Conservation (phyloP, 345 rosid species). For the Abelmoschus esculentus region DNA sequence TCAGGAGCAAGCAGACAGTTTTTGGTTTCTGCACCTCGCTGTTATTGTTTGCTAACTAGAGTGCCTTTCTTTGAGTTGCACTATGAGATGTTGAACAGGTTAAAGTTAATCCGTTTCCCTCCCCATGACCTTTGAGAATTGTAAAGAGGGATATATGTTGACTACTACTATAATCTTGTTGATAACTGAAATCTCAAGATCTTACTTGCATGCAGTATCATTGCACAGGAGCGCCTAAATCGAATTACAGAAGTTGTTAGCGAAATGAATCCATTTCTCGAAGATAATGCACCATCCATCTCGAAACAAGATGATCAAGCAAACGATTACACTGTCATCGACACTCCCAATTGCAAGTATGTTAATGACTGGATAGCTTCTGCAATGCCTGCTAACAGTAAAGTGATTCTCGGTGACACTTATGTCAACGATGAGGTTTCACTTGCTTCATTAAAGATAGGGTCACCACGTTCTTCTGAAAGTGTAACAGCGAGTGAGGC, state of each 20-base stretch:
- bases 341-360: conserved; percentile 28
- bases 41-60: conserved; percentile 87
- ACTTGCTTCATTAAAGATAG: conserved; percentile 37
- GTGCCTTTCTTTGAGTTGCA: conserved; percentile 94
- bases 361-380: conserved; percentile 63
- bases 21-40: conserved; percentile 96
- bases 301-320: conserved; percentile 33
- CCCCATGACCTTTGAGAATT: conserved; percentile 9
- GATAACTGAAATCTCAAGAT: conserved; percentile 11
- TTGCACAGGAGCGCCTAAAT: conserved; percentile 93
- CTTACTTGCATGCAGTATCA: conserved; percentile 65
- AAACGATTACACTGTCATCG: conserved; percentile 27
- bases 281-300: conserved; percentile 32
- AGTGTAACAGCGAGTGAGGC: conserved; percentile 53
- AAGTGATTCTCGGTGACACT: conserved; percentile 73
- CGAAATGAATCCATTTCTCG: conserved; percentile 60
- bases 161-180: not conserved
- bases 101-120: conserved; percentile 15
- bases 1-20: conserved; percentile 56
- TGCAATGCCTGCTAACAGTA: conserved; percentile 73
- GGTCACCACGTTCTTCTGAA: conserved; percentile 61
- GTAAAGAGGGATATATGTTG: conserved; percentile 12
- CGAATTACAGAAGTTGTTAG: conserved; percentile 72
- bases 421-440: conserved; percentile 62
- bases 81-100: conserved; percentile 96